Percentiles rank a stretch among this genome's conserved stretches.
Conservation (phyloP, 2,329 filamentous ascomycete genomes). For the Colletotrichum liaoningense region DNA sequence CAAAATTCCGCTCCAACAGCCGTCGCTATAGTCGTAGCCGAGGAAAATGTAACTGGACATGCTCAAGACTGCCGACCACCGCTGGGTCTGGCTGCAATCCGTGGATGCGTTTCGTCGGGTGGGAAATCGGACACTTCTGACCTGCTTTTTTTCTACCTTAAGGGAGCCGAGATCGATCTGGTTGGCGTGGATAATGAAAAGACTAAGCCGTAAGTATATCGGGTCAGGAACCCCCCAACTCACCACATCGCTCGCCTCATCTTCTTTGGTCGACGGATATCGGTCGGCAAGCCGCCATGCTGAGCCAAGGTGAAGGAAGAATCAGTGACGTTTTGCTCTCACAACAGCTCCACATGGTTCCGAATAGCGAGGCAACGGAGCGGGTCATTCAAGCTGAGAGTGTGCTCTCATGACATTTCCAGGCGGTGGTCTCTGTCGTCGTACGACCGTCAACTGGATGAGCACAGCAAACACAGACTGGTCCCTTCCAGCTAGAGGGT, state of each 20-base stretch:
- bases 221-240: not conserved
- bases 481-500: not conserved
- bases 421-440: slow-evolving; percentile 1
- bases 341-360: slow-evolving; percentile 6
- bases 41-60: not conserved
- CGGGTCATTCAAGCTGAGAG: not conserved
- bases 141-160: not conserved
- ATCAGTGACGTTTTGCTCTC: not conserved
- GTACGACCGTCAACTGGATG: slow-evolving; percentile 4
- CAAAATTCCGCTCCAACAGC: not conserved
- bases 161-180: not conserved
- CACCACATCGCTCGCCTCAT: slow-evolving; percentile 8
- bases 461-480: not conserved
- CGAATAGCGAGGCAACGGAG: not conserved
- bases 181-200: not conserved
- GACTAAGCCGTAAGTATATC: not conserved
- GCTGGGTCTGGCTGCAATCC: not conserved
- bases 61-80: not conserved
- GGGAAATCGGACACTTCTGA: not conserved
- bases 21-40: not conserved
- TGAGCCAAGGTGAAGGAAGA: not conserved
- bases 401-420: slow-evolving; percentile 9
- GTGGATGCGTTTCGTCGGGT: not conserved
- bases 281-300: not conserved
- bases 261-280: not conserved